A percentile compares a stretch with the other conserved stretches of the same genome.
Evolutionary conservation across 2,329 filamentous ascomycete species (phyloP).

Genomic region (Metarhizium humberi): DNA sequence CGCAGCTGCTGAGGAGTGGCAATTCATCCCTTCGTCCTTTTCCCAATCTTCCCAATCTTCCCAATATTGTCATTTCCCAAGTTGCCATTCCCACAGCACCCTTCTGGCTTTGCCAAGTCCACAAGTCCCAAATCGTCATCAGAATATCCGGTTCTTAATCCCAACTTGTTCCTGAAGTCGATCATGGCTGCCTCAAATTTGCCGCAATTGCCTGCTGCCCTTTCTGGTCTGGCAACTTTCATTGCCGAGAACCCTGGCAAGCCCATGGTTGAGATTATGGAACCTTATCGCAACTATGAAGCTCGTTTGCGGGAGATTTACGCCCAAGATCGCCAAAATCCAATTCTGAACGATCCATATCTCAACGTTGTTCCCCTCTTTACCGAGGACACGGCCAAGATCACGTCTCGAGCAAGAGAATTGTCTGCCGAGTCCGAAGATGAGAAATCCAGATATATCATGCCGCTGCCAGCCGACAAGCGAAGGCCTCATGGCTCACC

Average conservation of each 20-base stretch:
- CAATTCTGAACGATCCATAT: conserved; percentile 43
- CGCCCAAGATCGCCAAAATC: conserved; percentile 56
- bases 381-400: conserved; percentile 40
- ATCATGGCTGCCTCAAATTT: conserved; percentile 28
- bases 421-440: conserved; percentile 46
- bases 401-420: conserved; percentile 55
- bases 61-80: too few relatives aligned
- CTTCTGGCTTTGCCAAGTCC: too few relatives aligned
- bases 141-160: too few relatives aligned
- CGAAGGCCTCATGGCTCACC: conserved; percentile 54
- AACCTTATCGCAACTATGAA: conserved; percentile 61
- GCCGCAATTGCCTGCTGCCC: conserved; percentile 37
- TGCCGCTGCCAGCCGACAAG: conserved; percentile 52
- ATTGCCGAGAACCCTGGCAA: conserved; percentile 44
- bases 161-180: too few relatives aligned
- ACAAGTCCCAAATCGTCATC: too few relatives aligned
- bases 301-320: conserved; percentile 56
- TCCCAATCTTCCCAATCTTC: too few relatives aligned
- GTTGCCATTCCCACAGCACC: too few relatives aligned
- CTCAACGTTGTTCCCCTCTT: conserved; percentile 62
- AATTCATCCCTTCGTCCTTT: too few relatives aligned
- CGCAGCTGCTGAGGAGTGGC: background rate
- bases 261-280: conserved; percentile 47
- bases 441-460: conserved; percentile 58
- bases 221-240: conserved; percentile 38